phyloP scores from a whole-genome alignment of 2,329 filamentous ascomycete genomes.

The Ceratocystis papillata region DNA sequence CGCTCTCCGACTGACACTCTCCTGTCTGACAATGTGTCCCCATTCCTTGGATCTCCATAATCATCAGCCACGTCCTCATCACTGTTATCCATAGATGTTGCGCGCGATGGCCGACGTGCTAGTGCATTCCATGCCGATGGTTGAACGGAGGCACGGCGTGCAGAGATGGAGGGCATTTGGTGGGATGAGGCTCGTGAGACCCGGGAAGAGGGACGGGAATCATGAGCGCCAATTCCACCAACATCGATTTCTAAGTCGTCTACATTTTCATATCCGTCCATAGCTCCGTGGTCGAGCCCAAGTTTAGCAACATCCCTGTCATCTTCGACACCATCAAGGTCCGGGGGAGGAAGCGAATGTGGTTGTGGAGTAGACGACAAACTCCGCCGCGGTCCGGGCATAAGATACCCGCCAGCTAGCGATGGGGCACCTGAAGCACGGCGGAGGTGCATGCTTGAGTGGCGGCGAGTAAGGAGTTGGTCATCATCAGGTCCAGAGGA shows the following conservation, averaged over 20 bases:
- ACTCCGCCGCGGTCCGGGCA: no score
- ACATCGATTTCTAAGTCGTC: no score
- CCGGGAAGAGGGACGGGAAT: not conserved
- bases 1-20: not conserved
- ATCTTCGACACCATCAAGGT: no score
- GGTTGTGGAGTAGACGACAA: no score
- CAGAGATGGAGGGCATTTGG: not conserved
- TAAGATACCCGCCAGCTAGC: no score
- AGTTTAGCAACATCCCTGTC: no score
- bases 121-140: not conserved
- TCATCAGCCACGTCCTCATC: not conserved
- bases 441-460: not conserved
- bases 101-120: not conserved
- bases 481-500: not conserved
- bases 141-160: not conserved
- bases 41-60: not conserved
- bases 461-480: not conserved
- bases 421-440: not conserved
- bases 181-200: not conserved
- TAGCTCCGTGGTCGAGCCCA: no score
- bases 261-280: no score
- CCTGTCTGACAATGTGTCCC: not conserved
- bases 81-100: not conserved
- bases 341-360: not conserved
- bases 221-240: not conserved